Evolutionary conservation across 2,329 filamentous ascomycete genomes (phyloP).

Genomic region (Fusarium nisikadoi): DNA sequence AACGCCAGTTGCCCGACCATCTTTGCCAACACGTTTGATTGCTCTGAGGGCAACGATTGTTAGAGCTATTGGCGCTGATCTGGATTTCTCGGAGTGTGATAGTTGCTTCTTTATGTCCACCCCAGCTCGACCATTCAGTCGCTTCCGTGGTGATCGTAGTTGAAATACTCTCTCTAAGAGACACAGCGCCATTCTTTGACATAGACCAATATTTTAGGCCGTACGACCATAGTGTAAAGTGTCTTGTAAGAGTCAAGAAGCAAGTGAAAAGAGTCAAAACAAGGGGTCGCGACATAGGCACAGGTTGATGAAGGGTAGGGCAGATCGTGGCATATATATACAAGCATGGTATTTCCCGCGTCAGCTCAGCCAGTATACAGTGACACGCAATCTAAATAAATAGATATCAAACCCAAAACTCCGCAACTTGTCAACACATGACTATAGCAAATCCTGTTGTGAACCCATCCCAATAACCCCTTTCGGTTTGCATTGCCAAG

Average conservation of each 20-base stretch:
- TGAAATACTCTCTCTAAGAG: no score
- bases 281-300: not conserved
- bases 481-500: not conserved
- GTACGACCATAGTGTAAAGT: no score
- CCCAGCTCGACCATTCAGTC: not conserved
- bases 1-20: not conserved
- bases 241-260: not conserved
- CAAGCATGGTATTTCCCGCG: constrained; percentile 25
- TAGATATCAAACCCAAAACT: constrained; percentile 41
- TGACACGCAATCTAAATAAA: constrained; percentile 20
- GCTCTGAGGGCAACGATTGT: not conserved
- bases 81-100: not conserved
- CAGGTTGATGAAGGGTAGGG: not conserved
- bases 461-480: constrained; percentile 23
- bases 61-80: not conserved
- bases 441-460: constrained; percentile 8
- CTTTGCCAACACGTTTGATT: not conserved
- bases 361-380: constrained; percentile 31
- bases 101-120: not conserved
- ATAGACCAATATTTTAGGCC: no score
- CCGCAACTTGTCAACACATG: constrained; percentile 29
- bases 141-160: not conserved
- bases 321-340: constrained; percentile 26
- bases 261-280: not conserved
- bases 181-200: no score